phyloP scores from a whole-genome alignment of 345 rosid species.

The Ailanthus altissimus region DNA sequence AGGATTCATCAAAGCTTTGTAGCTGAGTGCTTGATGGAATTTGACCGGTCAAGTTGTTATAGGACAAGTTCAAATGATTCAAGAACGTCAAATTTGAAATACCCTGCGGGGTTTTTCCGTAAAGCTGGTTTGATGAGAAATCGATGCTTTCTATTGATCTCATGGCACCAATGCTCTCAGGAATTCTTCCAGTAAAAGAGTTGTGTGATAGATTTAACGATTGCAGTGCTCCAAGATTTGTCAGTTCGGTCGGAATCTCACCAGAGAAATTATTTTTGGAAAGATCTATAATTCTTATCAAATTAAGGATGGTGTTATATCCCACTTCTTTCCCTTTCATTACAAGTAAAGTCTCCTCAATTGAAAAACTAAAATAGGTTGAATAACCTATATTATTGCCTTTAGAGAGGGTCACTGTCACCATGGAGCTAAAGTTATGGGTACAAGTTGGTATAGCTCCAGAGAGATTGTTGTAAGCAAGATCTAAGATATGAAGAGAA shows the following conservation, averaged over 20 bases:
- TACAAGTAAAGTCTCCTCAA: not conserved
- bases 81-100: slow-evolving; percentile 4
- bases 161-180: slow-evolving; percentile 18
- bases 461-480: slow-evolving; percentile 9
- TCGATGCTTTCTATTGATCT: slow-evolving; percentile 6
- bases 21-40: slow-evolving; percentile 26
- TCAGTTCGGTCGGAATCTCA: not conserved
- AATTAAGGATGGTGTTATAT: not conserved
- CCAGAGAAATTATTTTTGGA: not conserved
- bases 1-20: not conserved
- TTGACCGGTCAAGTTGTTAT: not conserved
- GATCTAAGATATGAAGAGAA: slow-evolving; percentile 15
- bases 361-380: not conserved
- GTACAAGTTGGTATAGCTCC: slow-evolving; percentile 4
- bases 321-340: not conserved
- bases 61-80: not conserved
- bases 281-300: not conserved
- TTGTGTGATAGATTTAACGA: slow-evolving; percentile 26
- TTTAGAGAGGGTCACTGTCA: not conserved
- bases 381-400: accelerated
- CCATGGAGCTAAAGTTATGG: not conserved
- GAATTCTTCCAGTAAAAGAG: not conserved
- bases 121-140: slow-evolving; percentile 17
- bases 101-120: slow-evolving; percentile 21
- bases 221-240: not conserved